Conservation (phyloP, 768 basidiomycete genomes). For the Myochromella boudieri region DNA sequence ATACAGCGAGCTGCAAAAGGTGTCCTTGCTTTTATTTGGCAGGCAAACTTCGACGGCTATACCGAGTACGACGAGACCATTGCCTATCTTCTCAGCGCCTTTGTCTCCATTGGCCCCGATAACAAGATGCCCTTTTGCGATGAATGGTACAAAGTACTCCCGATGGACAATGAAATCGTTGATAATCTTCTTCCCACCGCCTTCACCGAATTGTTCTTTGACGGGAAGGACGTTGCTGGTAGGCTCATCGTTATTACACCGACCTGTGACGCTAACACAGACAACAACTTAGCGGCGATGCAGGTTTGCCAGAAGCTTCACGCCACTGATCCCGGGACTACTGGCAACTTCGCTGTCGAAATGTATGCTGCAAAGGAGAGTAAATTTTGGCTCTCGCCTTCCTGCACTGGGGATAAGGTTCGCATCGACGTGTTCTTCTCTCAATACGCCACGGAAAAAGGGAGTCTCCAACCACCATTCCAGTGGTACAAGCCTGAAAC, state of each 20-base stretch:
- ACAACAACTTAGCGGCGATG: neutral
- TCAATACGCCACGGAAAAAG: slow-evolving; percentile 4
- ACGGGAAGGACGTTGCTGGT: neutral
- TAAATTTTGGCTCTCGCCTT: slow-evolving; percentile 8
- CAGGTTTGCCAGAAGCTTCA: neutral
- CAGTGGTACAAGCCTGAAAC: slow-evolving; percentile 3
- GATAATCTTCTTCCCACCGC: neutral
- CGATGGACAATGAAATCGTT: slow-evolving; percentile 1
- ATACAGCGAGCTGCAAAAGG: neutral
- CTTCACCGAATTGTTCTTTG: slow-evolving; percentile 4
- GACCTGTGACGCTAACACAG: neutral
- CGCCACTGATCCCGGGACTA: neutral
- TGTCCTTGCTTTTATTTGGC: slow-evolving; percentile 2
- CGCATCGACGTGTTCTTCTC: slow-evolving; percentile 3
- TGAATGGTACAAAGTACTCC: slow-evolving; percentile 1
- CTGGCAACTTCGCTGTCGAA: slow-evolving; percentile 1
- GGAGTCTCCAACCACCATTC: slow-evolving; percentile 1
- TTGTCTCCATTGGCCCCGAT: neutral
- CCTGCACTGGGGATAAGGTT: neutral
- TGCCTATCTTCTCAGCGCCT: slow-evolving; percentile 1
- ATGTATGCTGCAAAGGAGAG: slow-evolving; percentile 2
- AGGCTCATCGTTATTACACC: neutral
- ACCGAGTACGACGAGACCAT: neutral
- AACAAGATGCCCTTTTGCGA: neutral
- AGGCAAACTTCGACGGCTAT: neutral